Evolutionary conservation across 805 yeast genomes (phyloP).

Genomic region (Metschnikowia aberdeeniae): DNA sequence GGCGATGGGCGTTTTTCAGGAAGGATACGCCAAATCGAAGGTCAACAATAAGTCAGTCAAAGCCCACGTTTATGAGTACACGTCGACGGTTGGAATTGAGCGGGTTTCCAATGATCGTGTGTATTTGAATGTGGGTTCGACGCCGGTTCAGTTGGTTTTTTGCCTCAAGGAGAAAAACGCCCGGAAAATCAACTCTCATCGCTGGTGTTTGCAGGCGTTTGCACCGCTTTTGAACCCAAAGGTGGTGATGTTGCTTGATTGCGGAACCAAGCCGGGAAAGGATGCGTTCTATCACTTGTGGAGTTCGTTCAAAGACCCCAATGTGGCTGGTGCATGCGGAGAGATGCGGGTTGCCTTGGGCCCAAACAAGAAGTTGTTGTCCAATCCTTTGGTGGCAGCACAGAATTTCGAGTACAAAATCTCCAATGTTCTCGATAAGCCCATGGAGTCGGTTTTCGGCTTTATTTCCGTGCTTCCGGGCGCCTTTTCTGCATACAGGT

Average conservation of each 20-base stretch:
- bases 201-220: conserved; percentile 68
- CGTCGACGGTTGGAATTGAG: conserved; percentile 56
- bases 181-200: conserved; percentile 61
- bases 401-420: conserved; percentile 67
- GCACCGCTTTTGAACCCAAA: conserved; percentile 56
- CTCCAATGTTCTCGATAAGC: conserved; percentile 64
- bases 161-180: conserved; percentile 61
- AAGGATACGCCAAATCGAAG: conserved; percentile 57
- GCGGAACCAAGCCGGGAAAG: conserved; percentile 61
- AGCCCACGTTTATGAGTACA: conserved; percentile 64
- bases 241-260: conserved; percentile 54
- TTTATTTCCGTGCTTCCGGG: conserved; percentile 65
- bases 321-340: conserved; percentile 71
- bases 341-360: conserved; percentile 80
- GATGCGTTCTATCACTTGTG: conserved; percentile 56
- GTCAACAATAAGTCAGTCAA: conserved; percentile 58
- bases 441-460: conserved; percentile 61
- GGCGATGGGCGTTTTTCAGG: conserved; percentile 63
- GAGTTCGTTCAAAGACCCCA: conserved; percentile 54
- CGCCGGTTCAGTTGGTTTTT: conserved; percentile 59
- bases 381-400: conserved; percentile 58
- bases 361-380: conserved; percentile 28
- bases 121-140: conserved; percentile 61
- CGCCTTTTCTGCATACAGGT: conserved; percentile 64
- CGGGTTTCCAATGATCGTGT: conserved; percentile 56